Conservation (phyloP, 257 asterid species). For the Pogostemon cablin region DNA sequence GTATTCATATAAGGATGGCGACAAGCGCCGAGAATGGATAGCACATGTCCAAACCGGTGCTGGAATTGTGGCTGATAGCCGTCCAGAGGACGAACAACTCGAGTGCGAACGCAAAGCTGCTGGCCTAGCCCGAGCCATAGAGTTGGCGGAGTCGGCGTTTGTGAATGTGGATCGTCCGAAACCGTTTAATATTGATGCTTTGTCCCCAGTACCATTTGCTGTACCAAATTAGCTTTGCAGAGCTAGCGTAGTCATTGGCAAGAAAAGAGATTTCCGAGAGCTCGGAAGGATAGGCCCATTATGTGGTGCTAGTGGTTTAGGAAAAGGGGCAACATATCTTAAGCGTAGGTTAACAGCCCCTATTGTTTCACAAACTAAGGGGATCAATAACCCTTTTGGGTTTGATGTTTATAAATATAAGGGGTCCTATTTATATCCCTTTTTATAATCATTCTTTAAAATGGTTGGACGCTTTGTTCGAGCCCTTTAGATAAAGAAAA, state of each 20-base stretch:
- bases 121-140: conserved; percentile 74
- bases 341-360: neutral
- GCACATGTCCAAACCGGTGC: conserved; percentile 95
- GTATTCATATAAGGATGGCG: conserved; percentile 56
- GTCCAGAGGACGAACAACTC: conserved; percentile 69
- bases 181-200: conserved; percentile 7
- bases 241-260: conserved; percentile 32
- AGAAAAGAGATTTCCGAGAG: neutral
- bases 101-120: conserved; percentile 87
- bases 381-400: neutral
- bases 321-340: no score
- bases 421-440: neutral
- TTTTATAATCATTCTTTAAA: neutral
- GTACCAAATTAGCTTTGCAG: conserved; percentile 15
- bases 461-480: neutral
- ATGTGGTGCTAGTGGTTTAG: no score
- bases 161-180: conserved; percentile 36
- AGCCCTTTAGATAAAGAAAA: no score
- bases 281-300: no score
- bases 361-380: neutral
- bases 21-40: conserved; percentile 70
- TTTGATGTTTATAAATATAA: neutral
- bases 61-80: conserved; percentile 85
- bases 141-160: conserved; percentile 78
- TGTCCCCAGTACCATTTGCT: conserved; percentile 19